phyloP scores from a whole-genome alignment of 257 asterid species.

The Penstemon eatonii region DNA sequence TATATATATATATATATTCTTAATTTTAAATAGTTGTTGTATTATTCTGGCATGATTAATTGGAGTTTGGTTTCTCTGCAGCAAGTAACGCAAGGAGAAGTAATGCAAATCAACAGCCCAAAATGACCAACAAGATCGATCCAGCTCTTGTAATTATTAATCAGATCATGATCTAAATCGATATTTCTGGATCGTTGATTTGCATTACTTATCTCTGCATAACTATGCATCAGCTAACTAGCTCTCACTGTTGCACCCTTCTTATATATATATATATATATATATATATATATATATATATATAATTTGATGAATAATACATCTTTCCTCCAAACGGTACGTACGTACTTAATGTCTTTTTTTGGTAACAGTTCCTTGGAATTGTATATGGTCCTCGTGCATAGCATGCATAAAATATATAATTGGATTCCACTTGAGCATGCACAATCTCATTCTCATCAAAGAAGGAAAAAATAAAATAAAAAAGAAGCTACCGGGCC shows the following conservation, averaged over 20 bases:
- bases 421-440: not conserved
- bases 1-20: too few relatives aligned
- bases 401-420: not conserved
- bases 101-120: constrained; percentile 31
- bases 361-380: not conserved
- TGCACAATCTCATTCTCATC: not conserved
- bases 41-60: too few relatives aligned
- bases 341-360: not conserved
- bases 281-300: too few relatives aligned
- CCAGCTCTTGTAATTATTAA: too few relatives aligned
- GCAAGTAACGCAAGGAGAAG: constrained; percentile 24
- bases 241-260: too few relatives aligned
- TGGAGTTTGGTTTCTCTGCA: not conserved
- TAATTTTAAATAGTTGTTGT: too few relatives aligned
- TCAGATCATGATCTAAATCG: not conserved
- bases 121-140: constrained; percentile 11
- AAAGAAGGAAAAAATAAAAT: not conserved
- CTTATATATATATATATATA: too few relatives aligned
- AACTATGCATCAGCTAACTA: not conserved
- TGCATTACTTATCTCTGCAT: constrained; percentile 33
- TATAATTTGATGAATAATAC: too few relatives aligned
- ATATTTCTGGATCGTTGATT: constrained; percentile 30
- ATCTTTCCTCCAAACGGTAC: too few relatives aligned
- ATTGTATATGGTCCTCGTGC: constrained; percentile 18
- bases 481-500: not conserved